Percentiles rank a stretch among this genome's conserved stretches.
Conservation (phyloP, 768 basidiomycete genomes). For the Podaxis pistillaris region DNA sequence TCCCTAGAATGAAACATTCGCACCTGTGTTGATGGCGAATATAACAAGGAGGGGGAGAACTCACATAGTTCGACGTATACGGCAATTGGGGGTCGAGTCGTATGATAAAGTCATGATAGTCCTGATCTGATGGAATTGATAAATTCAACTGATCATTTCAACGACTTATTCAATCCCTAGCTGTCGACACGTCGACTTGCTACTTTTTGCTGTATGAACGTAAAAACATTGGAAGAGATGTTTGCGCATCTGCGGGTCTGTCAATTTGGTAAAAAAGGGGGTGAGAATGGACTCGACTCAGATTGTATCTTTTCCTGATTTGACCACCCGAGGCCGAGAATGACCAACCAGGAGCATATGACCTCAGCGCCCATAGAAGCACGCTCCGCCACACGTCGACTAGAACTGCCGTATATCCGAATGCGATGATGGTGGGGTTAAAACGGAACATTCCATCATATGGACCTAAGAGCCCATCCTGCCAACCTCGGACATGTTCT, state of each 20-base stretch:
- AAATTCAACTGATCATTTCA: background rate
- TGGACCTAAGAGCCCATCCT: background rate
- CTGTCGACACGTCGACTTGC: background rate
- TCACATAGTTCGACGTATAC: background rate
- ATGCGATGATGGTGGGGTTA: background rate
- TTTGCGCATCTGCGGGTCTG: too few species aligned
- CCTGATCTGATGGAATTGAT: background rate
- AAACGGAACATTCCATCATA: background rate
- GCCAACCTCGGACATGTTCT: background rate
- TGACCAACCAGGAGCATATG: background rate
- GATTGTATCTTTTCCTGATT: too few species aligned
- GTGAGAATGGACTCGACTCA: too few species aligned
- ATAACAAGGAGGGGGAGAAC: background rate
- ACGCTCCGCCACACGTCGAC: background rate
- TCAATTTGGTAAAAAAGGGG: too few species aligned
- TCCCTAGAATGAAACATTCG: background rate
- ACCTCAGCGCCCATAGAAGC: background rate
- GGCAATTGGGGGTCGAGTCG: background rate
- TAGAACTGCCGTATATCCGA: background rate
- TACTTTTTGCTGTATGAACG: background rate
- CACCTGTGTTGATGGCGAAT: background rate
- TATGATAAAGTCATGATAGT: background rate
- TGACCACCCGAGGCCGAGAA: too few species aligned
- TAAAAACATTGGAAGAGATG: background rate
- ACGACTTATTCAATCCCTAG: background rate